phyloP scores from a whole-genome alignment of 2,329 filamentous ascomycete genomes.

The Ceratocystis cubensis region DNA sequence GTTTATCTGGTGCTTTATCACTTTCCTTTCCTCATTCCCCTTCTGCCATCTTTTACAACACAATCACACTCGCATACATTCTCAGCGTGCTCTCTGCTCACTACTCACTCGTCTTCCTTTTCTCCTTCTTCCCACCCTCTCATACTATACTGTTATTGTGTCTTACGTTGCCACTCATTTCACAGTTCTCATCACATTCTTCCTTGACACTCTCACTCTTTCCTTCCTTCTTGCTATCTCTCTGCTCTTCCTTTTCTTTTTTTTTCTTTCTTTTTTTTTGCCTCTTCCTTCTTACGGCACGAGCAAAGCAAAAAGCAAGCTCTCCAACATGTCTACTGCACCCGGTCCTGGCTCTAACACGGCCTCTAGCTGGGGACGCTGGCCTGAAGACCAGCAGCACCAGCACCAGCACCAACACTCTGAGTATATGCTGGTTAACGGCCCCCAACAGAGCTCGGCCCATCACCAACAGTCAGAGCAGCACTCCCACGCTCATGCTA shows the following conservation, averaged over 20 bases:
- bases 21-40: neutral
- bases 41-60: neutral
- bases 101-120: neutral
- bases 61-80: neutral
- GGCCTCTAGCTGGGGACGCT: conserved; percentile 42
- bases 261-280: neutral
- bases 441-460: conserved; percentile 18
- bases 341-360: conserved; percentile 4
- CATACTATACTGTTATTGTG: neutral
- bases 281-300: neutral
- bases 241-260: neutral
- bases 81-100: neutral
- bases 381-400: conserved; percentile 35
- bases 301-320: neutral
- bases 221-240: no score
- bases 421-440: neutral
- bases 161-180: neutral
- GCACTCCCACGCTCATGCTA: conserved; percentile 22
- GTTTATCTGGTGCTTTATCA: neutral
- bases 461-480: conserved; percentile 32
- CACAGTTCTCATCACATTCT: no score
- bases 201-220: no score
- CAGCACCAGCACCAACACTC: conserved; percentile 23
- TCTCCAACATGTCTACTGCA: conserved; percentile 8
- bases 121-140: neutral